Evolutionary conservation across 441 rosid genomes (phyloP).

Genomic region (Euphorbia celastroides): DNA sequence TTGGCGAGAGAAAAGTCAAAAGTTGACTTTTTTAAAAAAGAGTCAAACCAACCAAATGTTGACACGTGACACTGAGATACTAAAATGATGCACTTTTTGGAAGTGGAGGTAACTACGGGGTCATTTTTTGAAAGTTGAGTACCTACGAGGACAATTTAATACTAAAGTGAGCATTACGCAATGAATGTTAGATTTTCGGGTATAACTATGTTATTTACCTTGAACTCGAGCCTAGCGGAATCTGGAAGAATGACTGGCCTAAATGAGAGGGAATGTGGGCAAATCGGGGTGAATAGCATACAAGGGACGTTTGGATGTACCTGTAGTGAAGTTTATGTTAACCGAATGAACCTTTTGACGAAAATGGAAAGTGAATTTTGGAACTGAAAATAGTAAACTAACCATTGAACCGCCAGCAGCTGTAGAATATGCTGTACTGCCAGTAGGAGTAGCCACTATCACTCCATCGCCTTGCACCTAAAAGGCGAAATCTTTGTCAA

Average conservation of each 20-base stretch:
- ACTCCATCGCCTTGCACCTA: constrained; percentile 99
- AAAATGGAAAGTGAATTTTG: too few relatives aligned
- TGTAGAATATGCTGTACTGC: constrained; percentile 97
- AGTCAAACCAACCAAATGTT: too few relatives aligned
- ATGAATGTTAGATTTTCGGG: not conserved
- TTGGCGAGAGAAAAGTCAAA: too few relatives aligned
- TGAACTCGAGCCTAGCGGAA: constrained; percentile 86
- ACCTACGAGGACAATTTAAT: too few relatives aligned
- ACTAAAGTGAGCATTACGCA: too few relatives aligned
- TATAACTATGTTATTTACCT: constrained; percentile 37
- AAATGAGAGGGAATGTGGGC: constrained; percentile 95
- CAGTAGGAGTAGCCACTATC: constrained; percentile 97
- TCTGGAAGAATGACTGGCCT: constrained; percentile 98
- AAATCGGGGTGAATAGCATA: constrained; percentile 95
- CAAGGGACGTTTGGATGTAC: constrained; percentile 99
- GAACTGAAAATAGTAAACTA: constrained; percentile 18
- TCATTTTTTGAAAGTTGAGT: too few relatives aligned
- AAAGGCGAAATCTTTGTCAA: constrained; percentile 17
- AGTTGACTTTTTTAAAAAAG: too few relatives aligned
- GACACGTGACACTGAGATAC: too few relatives aligned
- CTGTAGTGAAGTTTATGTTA: constrained; percentile 35
- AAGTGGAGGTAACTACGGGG: too few relatives aligned
- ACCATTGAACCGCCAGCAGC: constrained; percentile 99
- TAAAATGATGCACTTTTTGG: too few relatives aligned
- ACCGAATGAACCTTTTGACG: not conserved